A percentile compares a stretch with the other conserved stretches of the same genome.
These are phyloP conservation scores for Andrographis paniculata DNA, from an alignment of 305 asterid species.

Conservation along the genomic window DNA sequence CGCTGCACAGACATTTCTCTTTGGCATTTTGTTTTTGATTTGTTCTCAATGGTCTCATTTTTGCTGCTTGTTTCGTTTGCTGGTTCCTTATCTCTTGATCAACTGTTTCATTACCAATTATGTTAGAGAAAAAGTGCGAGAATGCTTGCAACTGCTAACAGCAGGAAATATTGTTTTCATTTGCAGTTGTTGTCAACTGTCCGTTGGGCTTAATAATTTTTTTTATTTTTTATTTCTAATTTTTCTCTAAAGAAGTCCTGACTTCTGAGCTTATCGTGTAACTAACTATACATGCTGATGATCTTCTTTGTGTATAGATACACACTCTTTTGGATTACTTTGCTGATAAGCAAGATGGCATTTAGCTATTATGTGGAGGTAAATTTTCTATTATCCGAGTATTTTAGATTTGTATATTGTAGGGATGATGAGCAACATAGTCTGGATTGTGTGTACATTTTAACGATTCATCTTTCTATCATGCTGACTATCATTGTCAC, in stretches of 20 bases:
- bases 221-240: no score
- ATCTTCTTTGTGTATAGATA: conserved; percentile 42
- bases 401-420: conserved; percentile 9
- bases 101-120: conserved; percentile 9
- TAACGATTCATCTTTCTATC: background rate
- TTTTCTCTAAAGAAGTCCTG: no score
- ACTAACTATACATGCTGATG: background rate
- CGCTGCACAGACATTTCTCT: conserved; percentile 9
- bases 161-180: background rate
- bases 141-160: no score
- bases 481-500: conserved; percentile 5
- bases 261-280: no score
- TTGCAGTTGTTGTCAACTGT: conserved; percentile 4
- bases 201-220: background rate
- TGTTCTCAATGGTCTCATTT: conserved; percentile 14
- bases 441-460: conserved; percentile 8
- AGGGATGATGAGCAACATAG: conserved; percentile 6
- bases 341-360: conserved; percentile 88
- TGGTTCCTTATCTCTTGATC: background rate
- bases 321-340: conserved; percentile 89
- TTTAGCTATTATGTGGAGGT: conserved; percentile 99
- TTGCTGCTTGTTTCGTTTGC: background rate
- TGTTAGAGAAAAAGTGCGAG: no score
- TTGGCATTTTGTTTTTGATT: conserved; percentile 11
- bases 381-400: conserved; percentile 12